These are phyloP conservation scores for Apiospora kogelbergensis DNA, from an alignment of 2,329 filamentous ascomycete genomes.

Conservation along the genomic window DNA sequence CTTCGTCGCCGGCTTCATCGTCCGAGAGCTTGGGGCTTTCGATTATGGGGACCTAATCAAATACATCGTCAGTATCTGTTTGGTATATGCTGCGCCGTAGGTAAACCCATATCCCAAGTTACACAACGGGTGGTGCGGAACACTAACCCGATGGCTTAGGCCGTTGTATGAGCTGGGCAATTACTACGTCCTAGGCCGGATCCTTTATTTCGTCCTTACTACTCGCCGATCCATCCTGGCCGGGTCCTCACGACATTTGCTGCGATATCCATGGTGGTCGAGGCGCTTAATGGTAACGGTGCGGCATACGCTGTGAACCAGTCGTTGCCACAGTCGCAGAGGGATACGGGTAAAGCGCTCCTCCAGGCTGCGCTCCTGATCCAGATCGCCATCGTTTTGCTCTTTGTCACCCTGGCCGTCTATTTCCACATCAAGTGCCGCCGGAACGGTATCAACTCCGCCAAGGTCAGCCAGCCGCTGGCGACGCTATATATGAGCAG, in stretches of 20 bases:
- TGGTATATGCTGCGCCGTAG: slow-evolving; percentile 37
- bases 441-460: slow-evolving; percentile 33
- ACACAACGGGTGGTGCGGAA: neutral
- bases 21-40: slow-evolving; percentile 47
- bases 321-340: slow-evolving; percentile 35
- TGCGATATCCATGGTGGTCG: slow-evolving; percentile 45
- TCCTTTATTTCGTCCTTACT: slow-evolving; percentile 59
- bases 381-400: slow-evolving; percentile 52
- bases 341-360: slow-evolving; percentile 43
- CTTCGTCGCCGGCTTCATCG: slow-evolving; percentile 55
- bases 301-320: slow-evolving; percentile 48
- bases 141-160: slow-evolving; percentile 24
- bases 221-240: slow-evolving; percentile 47
- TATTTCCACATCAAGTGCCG: slow-evolving; percentile 48
- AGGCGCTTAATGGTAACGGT: slow-evolving; percentile 48
- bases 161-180: slow-evolving; percentile 57
- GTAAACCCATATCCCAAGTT: slow-evolving; percentile 11
- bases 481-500: slow-evolving; percentile 52
- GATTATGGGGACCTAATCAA: slow-evolving; percentile 41
- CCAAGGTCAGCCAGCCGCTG: slow-evolving; percentile 36
- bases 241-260: slow-evolving; percentile 42
- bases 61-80: slow-evolving; percentile 42
- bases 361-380: slow-evolving; percentile 52
- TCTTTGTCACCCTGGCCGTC: slow-evolving; percentile 49
- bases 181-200: slow-evolving; percentile 56